Evolutionary conservation across 2,329 filamentous ascomycete species (phyloP).

Genomic region (Penicillium sp.): DNA sequence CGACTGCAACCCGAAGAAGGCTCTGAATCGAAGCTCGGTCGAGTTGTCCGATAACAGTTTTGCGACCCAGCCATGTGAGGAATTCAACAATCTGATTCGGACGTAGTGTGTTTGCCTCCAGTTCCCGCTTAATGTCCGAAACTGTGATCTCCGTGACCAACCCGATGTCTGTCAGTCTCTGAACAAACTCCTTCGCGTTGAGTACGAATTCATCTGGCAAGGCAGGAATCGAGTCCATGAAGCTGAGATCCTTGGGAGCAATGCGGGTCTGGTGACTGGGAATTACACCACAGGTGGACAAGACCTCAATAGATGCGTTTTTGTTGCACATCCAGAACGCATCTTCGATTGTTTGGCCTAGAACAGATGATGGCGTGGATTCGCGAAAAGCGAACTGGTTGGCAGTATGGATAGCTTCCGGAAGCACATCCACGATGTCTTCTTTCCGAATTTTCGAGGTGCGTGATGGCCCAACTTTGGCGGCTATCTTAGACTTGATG

Average conservation of each 20-base stretch:
- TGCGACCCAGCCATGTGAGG: slow-evolving; percentile 74
- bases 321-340: slow-evolving; percentile 92
- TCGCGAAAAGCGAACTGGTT: slow-evolving; percentile 85
- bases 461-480: slow-evolving; percentile 28
- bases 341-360: slow-evolving; percentile 85
- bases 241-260: slow-evolving; percentile 64
- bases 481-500: slow-evolving; percentile 58
- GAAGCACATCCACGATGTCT: slow-evolving; percentile 63
- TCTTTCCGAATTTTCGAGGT: slow-evolving; percentile 56
- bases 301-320: slow-evolving; percentile 76
- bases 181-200: slow-evolving; percentile 65
- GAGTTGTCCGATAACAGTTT: slow-evolving; percentile 66
- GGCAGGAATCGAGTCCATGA: slow-evolving; percentile 84
- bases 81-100: slow-evolving; percentile 76
- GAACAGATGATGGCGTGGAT: slow-evolving; percentile 79
- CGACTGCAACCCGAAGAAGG: slow-evolving; percentile 67
- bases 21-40: slow-evolving; percentile 63
- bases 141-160: slow-evolving; percentile 84
- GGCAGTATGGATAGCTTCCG: slow-evolving; percentile 75
- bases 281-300: slow-evolving; percentile 82
- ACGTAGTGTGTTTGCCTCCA: slow-evolving; percentile 75
- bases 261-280: slow-evolving; percentile 79
- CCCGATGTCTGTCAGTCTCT: slow-evolving; percentile 75
- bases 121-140: slow-evolving; percentile 75
- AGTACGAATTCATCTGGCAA: slow-evolving; percentile 71